Conservation (phyloP, 2,329 filamentous ascomycete species). For the Aureobasidium sp. region DNA sequence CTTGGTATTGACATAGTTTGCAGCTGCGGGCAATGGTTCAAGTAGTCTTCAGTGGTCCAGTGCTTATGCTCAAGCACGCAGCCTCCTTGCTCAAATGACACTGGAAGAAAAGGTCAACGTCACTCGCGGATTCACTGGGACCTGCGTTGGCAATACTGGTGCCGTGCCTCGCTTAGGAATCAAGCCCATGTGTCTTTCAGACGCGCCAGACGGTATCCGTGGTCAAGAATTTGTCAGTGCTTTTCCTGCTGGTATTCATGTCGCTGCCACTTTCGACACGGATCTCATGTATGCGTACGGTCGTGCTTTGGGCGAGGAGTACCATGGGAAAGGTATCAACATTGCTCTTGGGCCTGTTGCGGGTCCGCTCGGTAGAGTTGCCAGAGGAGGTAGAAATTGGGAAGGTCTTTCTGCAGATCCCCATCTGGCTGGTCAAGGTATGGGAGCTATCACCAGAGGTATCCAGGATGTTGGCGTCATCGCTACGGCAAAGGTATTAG, state of each 20-base stretch:
- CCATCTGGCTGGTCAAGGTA: conserved; percentile 51
- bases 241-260: conserved; percentile 69
- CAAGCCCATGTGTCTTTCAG: conserved; percentile 64
- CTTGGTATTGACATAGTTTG: background rate
- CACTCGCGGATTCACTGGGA: conserved; percentile 25
- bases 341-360: conserved; percentile 36
- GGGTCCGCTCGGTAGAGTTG: conserved; percentile 65
- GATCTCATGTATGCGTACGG: conserved; percentile 48
- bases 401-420: conserved; percentile 70
- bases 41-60: conserved; percentile 21
- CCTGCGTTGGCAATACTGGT: conserved; percentile 69
- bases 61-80: conserved; percentile 26
- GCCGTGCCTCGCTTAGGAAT: conserved; percentile 64
- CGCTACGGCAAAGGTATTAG: conserved; percentile 38
- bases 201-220: conserved; percentile 64
- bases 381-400: conserved; percentile 67
- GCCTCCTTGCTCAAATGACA: conserved; percentile 27
- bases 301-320: conserved; percentile 43
- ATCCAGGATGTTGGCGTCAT: conserved; percentile 52
- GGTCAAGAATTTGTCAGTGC: conserved; percentile 68
- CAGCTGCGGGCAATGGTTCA: conserved; percentile 20
- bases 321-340: conserved; percentile 27
- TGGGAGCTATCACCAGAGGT: conserved; percentile 47
- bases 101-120: conserved; percentile 30
- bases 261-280: conserved; percentile 46